phyloP scores from a whole-genome alignment of 306 rosid species.

The Gastrolobium bilobum region DNA sequence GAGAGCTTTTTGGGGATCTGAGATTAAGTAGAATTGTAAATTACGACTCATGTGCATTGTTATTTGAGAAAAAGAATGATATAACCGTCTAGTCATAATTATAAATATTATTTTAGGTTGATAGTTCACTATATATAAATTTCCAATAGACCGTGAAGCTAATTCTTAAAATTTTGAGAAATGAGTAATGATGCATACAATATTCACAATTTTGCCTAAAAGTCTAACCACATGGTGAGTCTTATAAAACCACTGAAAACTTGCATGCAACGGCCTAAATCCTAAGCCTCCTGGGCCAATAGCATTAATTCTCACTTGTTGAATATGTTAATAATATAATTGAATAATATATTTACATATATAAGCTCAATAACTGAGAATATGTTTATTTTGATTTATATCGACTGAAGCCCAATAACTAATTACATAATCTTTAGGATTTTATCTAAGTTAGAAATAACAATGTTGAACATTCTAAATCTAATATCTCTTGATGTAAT shows the following conservation, averaged over 20 bases:
- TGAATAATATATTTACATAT: too few species aligned
- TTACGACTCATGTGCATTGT: not conserved
- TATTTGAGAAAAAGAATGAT: constrained; percentile 17
- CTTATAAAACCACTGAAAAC: not conserved
- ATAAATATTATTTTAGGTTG: not conserved
- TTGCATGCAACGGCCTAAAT: not conserved
- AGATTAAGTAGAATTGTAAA: not conserved
- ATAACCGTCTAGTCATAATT: not conserved
- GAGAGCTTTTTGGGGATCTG: not conserved
- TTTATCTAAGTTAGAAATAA: too few species aligned
- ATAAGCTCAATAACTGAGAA: too few species aligned
- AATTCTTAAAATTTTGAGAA: not conserved
- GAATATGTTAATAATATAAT: too few species aligned
- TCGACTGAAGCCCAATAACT: too few species aligned
- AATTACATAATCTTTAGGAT: too few species aligned
- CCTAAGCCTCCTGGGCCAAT: not conserved
- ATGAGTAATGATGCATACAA: not conserved
- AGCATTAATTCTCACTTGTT: not conserved
- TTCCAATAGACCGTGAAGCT: not conserved
- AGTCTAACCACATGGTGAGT: not conserved
- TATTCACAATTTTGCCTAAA: not conserved
- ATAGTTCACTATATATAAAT: not conserved
- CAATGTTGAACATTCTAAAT: too few species aligned
- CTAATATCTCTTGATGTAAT: too few species aligned
- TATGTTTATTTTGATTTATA: too few species aligned